These are phyloP conservation scores for Biscogniauxia mediterranea DNA, from an alignment of 2,329 filamentous ascomycete species.

Conservation along the genomic window DNA sequence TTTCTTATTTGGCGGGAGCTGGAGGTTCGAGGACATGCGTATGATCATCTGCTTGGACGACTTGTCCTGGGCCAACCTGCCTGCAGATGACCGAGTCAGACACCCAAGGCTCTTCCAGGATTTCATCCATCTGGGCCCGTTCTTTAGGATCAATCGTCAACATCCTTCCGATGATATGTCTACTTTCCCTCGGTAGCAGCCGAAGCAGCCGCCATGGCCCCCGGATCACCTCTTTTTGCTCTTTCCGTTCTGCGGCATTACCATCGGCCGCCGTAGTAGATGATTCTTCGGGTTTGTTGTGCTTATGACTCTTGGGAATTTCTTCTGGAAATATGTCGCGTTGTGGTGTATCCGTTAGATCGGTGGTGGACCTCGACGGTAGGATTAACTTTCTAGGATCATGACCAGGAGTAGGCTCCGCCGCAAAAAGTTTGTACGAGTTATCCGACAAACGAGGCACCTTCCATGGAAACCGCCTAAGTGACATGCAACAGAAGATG, in stretches of 20 bases:
- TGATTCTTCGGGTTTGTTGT: slow-evolving; percentile 14
- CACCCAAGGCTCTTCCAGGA: slow-evolving; percentile 89
- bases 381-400: slow-evolving; percentile 54
- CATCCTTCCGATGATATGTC: slow-evolving; percentile 90
- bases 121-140: slow-evolving; percentile 80
- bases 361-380: slow-evolving; percentile 45
- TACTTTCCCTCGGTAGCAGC: slow-evolving; percentile 81
- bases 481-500: slow-evolving; percentile 98
- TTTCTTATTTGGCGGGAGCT: slow-evolving; percentile 36
- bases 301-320: slow-evolving; percentile 30
- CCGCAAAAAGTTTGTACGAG: slow-evolving; percentile 89
- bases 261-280: slow-evolving; percentile 31
- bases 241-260: slow-evolving; percentile 55
- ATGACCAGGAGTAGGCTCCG: slow-evolving; percentile 75
- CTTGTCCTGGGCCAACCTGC: slow-evolving; percentile 67
- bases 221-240: slow-evolving; percentile 77
- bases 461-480: slow-evolving; percentile 96
- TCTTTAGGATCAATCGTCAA: slow-evolving; percentile 82
- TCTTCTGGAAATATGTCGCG: slow-evolving; percentile 40
- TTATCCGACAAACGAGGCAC: slow-evolving; percentile 88
- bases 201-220: slow-evolving; percentile 89
- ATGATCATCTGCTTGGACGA: slow-evolving; percentile 74
- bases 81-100: slow-evolving; percentile 78
- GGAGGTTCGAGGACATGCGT: slow-evolving; percentile 81
- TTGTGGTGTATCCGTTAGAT: slow-evolving; percentile 39